These are phyloP conservation scores for Tetrastigma voinierianum DNA, from an alignment of 164 flowering plant species.

Conservation along the genomic window DNA sequence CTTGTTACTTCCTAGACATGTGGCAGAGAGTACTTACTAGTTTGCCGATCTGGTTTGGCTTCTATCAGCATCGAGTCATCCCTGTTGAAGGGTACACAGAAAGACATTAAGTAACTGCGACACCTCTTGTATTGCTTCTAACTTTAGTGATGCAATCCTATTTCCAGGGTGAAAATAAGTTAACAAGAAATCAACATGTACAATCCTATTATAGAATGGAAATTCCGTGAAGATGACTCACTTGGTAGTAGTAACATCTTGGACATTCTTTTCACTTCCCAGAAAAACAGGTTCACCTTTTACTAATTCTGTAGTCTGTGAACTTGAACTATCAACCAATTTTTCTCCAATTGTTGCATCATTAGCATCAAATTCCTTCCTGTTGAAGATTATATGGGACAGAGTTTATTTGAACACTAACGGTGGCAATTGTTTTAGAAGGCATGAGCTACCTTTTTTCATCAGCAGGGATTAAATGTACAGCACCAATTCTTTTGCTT, in stretches of 20 bases:
- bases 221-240: slow-evolving; percentile 3
- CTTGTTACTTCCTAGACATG: slow-evolving; percentile 13
- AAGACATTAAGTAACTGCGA: not conserved
- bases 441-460: slow-evolving; percentile 28
- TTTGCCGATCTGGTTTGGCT: slow-evolving; percentile 21
- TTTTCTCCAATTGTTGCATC: slow-evolving; percentile 25
- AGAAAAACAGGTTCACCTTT: slow-evolving; percentile 16
- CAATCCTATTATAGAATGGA: not conserved
- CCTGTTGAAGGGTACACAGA: slow-evolving; percentile 16
- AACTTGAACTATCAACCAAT: slow-evolving; percentile 14
- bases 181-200: not conserved
- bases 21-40: slow-evolving; percentile 11
- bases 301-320: slow-evolving; percentile 13
- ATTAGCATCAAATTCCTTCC: slow-evolving; percentile 22
- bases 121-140: not conserved
- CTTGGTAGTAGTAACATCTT: slow-evolving; percentile 14
- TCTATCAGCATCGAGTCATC: slow-evolving; percentile 15
- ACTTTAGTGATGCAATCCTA: not conserved
- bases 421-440: slow-evolving; percentile 1
- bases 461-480: slow-evolving; percentile 12
- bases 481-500: slow-evolving; percentile 13
- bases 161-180: not conserved
- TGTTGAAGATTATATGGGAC: slow-evolving; percentile 13
- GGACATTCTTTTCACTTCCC: slow-evolving; percentile 17
- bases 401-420: slow-evolving; percentile 5